Evolutionary conservation across 2,329 filamentous ascomycete genomes (phyloP).

Genomic region (Diaporthe sp.): DNA sequence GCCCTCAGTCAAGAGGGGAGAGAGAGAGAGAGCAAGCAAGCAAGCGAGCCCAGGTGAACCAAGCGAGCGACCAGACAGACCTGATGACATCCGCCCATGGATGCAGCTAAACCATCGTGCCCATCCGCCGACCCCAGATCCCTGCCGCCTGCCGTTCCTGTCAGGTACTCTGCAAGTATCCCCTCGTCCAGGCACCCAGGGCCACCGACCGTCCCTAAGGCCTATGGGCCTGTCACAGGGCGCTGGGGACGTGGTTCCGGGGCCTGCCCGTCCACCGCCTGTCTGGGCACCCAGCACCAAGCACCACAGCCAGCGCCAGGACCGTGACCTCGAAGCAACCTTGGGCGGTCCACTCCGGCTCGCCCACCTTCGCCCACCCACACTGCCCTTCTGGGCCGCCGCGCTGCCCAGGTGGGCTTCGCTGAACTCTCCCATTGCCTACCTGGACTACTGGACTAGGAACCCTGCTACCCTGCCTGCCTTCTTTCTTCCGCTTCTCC

Average conservation of each 20-base stretch:
- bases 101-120: slow-evolving; percentile 36
- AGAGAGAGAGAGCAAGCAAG: not conserved
- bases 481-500: slow-evolving; percentile 35
- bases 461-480: slow-evolving; percentile 14
- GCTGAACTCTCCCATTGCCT: slow-evolving; percentile 22
- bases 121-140: slow-evolving; percentile 36
- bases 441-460: slow-evolving; percentile 6
- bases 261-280: too few species aligned
- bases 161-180: slow-evolving; percentile 36
- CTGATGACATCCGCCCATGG: slow-evolving; percentile 33
- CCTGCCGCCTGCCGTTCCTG: slow-evolving; percentile 14
- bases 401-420: slow-evolving; percentile 31
- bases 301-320: not conserved
- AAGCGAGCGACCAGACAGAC: slow-evolving; percentile 18
- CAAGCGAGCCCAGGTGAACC: not conserved
- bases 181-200: slow-evolving; percentile 25
- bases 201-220: not conserved
- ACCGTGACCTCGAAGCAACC: not conserved
- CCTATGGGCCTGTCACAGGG: slow-evolving; percentile 28
- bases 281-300: not conserved
- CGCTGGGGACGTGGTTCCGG: not conserved
- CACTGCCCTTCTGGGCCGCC: slow-evolving; percentile 30
- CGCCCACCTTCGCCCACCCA: slow-evolving; percentile 10
- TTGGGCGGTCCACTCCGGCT: slow-evolving; percentile 19
- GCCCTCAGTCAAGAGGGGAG: not conserved